Evolutionary conservation across 1,284 basidiomycete species (phyloP).

Genomic region (Inonotus obliquus): DNA sequence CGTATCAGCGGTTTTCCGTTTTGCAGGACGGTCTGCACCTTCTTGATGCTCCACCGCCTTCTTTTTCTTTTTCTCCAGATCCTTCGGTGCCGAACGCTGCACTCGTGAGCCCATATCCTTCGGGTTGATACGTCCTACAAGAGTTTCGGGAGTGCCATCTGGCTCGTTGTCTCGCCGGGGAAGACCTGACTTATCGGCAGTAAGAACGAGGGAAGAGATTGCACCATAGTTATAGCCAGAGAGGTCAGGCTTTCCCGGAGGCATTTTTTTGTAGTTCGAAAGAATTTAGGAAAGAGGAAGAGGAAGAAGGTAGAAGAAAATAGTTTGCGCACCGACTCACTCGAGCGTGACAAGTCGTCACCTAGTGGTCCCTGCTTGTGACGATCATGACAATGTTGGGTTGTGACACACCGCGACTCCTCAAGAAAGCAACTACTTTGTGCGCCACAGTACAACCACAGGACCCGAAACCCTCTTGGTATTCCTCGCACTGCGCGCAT

Average conservation of each 20-base stretch:
- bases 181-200: conserved; percentile 71
- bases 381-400: no score
- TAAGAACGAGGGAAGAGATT: conserved; percentile 83
- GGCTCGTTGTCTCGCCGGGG: conserved; percentile 89
- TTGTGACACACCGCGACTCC: no score
- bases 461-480: no score
- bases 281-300: not conserved
- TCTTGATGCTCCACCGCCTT: conserved; percentile 61
- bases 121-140: conserved; percentile 87
- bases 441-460: no score
- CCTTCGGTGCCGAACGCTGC: conserved; percentile 79
- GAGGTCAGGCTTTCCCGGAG: conserved; percentile 61
- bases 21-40: conserved; percentile 50
- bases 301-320: not conserved
- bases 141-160: conserved; percentile 91
- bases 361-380: no score
- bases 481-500: no score
- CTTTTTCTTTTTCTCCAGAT: conserved; percentile 95
- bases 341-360: not conserved
- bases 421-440: no score
- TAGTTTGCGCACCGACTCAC: not conserved
- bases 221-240: conserved; percentile 89
- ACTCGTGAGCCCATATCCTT: conserved; percentile 94
- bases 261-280: conserved; percentile 8
- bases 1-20: conserved; percentile 48